Evolutionary conservation across 148 eudicot species (phyloP).

Genomic region (Persicaria maculosa): DNA sequence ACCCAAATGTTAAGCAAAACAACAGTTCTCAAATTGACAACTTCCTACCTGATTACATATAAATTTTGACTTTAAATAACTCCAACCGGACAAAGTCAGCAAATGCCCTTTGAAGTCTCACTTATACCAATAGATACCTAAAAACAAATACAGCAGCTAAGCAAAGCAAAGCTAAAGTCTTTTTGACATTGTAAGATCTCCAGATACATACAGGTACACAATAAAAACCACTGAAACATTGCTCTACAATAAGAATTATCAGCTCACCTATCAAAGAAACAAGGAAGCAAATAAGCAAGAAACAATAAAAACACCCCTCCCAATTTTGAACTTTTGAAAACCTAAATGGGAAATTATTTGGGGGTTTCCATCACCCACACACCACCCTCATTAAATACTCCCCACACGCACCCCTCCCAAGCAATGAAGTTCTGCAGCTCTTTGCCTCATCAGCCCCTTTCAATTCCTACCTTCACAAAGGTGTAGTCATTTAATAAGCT

Average conservation of each 20-base stretch:
- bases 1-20: neutral
- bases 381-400: neutral
- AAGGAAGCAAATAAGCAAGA: neutral
- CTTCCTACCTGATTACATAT: too few relatives aligned
- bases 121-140: too few relatives aligned
- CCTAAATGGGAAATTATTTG: slow-evolving; percentile 7
- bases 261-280: slow-evolving; percentile 9
- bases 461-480: neutral
- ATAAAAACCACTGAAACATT: slow-evolving; percentile 4
- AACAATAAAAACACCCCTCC: neutral
- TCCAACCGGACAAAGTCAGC: too few relatives aligned
- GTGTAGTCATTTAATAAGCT: slow-evolving; percentile 5
- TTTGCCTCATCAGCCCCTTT: slow-evolving; percentile 10
- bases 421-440: slow-evolving; percentile 10
- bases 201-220: neutral
- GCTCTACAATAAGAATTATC: slow-evolving; percentile 7
- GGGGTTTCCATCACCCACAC: neutral
- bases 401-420: neutral
- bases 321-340: slow-evolving; percentile 10
- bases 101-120: too few relatives aligned
- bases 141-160: neutral
- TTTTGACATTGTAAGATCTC: neutral
- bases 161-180: neutral
- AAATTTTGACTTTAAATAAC: too few relatives aligned
- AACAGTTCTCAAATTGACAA: neutral